phyloP scores from a whole-genome alignment of 1,284 basidiomycete species.

The Cutaneotrichosporon arboriforme region DNA sequence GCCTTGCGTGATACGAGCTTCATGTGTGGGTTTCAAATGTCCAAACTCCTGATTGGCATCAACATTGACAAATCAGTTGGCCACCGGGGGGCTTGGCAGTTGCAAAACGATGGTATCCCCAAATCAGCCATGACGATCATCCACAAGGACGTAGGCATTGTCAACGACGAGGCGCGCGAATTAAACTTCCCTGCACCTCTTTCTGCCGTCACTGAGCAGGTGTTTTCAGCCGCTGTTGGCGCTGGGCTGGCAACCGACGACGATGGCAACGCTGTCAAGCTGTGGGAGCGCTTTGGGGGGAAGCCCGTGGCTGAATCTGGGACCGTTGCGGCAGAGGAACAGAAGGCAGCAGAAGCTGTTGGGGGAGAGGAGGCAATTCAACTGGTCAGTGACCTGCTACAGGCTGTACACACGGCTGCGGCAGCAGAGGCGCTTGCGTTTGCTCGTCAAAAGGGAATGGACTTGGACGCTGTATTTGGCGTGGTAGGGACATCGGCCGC shows the following conservation, averaged over 20 bases:
- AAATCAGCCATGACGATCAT: slow-evolving; percentile 44
- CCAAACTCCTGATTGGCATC: background rate
- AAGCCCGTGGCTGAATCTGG: slow-evolving; percentile 23
- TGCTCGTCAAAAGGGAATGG: slow-evolving; percentile 41
- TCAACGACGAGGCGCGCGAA: slow-evolving; percentile 38
- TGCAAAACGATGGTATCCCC: slow-evolving; percentile 29
- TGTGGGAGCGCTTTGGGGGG: slow-evolving; percentile 38
- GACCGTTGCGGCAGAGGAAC: slow-evolving; percentile 26
- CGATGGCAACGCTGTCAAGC: slow-evolving; percentile 34
- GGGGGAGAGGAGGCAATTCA: slow-evolving; percentile 17
- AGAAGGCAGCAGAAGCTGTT: slow-evolving; percentile 23
- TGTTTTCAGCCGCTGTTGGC: slow-evolving; percentile 33
- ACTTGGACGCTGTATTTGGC: slow-evolving; percentile 34
- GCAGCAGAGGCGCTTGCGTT: slow-evolving; percentile 46
- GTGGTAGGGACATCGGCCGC: slow-evolving; percentile 34
- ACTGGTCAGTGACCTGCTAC: slow-evolving; percentile 42
- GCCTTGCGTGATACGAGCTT: slow-evolving; percentile 40
- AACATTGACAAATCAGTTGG: slow-evolving; percentile 22
- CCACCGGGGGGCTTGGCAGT: slow-evolving; percentile 36
- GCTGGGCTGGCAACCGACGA: slow-evolving; percentile 32
- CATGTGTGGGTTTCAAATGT: slow-evolving; percentile 38
- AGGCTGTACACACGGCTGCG: slow-evolving; percentile 41
- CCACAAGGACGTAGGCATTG: slow-evolving; percentile 39
- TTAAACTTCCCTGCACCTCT: slow-evolving; percentile 33
- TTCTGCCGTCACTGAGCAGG: slow-evolving; percentile 33